These are phyloP conservation scores for Russula dissimulans DNA, from an alignment of 768 basidiomycete genomes.

Conservation along the genomic window DNA sequence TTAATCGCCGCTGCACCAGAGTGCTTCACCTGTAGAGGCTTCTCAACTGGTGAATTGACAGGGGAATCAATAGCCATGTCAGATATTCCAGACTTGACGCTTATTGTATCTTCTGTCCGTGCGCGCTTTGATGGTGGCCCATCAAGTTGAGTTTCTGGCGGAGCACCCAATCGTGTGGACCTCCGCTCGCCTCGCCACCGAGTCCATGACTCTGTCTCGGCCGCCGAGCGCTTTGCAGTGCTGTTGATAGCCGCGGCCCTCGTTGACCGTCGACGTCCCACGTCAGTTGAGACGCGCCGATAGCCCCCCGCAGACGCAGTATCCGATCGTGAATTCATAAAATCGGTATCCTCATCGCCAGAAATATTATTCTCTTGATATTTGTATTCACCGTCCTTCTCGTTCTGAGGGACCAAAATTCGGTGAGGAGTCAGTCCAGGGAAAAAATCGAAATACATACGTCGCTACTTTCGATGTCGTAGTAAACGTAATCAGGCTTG, in stretches of 20 bases:
- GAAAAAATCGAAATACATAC: slow-evolving; percentile 31
- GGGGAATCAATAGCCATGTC: slow-evolving; percentile 18
- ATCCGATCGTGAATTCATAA: slow-evolving; percentile 25
- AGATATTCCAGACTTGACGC: slow-evolving; percentile 24
- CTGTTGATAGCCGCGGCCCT: slow-evolving; percentile 30
- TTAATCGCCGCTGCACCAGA: slow-evolving; percentile 60
- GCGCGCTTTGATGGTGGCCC: slow-evolving; percentile 56
- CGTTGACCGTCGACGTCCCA: slow-evolving; percentile 34
- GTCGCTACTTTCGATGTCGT: slow-evolving; percentile 55
- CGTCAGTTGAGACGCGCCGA: slow-evolving; percentile 11
- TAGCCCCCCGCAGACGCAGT: slow-evolving; percentile 11
- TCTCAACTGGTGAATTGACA: slow-evolving; percentile 21
- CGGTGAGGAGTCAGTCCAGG: slow-evolving; percentile 22
- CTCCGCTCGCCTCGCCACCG: slow-evolving; percentile 71
- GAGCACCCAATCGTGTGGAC: slow-evolving; percentile 54
- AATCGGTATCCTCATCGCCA: slow-evolving; percentile 26
- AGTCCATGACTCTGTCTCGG: slow-evolving; percentile 39
- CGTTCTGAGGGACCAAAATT: slow-evolving; percentile 38
- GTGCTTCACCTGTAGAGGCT: slow-evolving; percentile 39
- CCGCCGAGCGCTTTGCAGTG: slow-evolving; percentile 43
- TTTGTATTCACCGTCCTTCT: slow-evolving; percentile 50
- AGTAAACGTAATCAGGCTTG: slow-evolving; percentile 76
- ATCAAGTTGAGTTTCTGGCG: slow-evolving; percentile 43
- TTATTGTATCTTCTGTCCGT: slow-evolving; percentile 56
- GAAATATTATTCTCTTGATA: slow-evolving; percentile 44